Evolutionary conservation across 148 eudicot species (phyloP), one percentile per base, ranked within the genome.

Genomic region (Selenicereus undatus): DNA sequence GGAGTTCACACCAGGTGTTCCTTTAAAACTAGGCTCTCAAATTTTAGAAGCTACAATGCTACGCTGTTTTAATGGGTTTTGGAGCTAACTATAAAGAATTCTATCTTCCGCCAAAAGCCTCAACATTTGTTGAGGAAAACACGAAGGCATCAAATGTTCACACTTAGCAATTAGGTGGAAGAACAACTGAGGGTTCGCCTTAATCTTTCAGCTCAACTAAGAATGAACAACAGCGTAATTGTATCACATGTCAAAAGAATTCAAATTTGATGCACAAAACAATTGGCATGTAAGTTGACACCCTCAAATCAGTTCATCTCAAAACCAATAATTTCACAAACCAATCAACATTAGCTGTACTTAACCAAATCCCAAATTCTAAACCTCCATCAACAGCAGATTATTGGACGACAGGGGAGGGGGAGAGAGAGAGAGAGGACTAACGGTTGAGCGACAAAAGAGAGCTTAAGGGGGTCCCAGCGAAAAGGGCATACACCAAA

Each of bases 401-500:
- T 56, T 4, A 11, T 13, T 48, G 32, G 7, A 58, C n/a, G 11
- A 30, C 8, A 42, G 32, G 54, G 82, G 11, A 42, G 26, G 69
- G 68, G n/a, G 62, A 42, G 54, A 16, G 64, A 22, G 93, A 94
- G 95, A 95, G 75, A 90, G 91, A 80, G 98, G 97, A 88, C 97
- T 91, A 18, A 94, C 97, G 98, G 98, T 70, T 94, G 91, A 79
- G 98, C 96, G 45, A 95, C 29, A 80, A 93, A 93, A 18, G 91
- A 88, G 18, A 78, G 79, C 29, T 77, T 81, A 11, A 60, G 7
- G 20, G 87, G 45, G 83, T 95, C 97, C 96, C 94, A 95, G 1
- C 97, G 93, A 71, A 95, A 95, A 17, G 98, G 98, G 51, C 97
- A 95, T n/a, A 95, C 97, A 18, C 98, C 98, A 52, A 95, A 91